These are phyloP conservation scores for Alisma plantagoaquatica DNA, from an alignment of 106 monocot genomes.

Conservation along the genomic window DNA sequence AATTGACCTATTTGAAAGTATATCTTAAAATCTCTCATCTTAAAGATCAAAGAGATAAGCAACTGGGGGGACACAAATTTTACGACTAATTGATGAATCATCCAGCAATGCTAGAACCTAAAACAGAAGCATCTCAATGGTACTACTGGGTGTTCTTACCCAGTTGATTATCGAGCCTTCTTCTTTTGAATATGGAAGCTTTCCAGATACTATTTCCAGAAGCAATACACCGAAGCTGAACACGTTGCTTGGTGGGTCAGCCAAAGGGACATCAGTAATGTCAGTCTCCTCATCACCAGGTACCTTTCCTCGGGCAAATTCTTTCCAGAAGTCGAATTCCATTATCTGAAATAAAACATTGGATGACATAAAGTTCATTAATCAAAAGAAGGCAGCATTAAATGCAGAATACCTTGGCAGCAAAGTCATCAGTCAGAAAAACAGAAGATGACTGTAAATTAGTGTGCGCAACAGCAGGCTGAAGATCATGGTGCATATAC, in stretches of 20 bases:
- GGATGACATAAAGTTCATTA: slow-evolving; percentile 2
- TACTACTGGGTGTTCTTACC: no score
- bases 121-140: no score
- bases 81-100: no score
- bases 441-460: slow-evolving; percentile 36
- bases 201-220: slow-evolving; percentile 81
- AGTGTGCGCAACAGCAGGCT: slow-evolving; percentile 49
- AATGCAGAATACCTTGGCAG: slow-evolving; percentile 52
- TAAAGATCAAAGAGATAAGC: no score
- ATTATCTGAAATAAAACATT: slow-evolving; percentile 38
- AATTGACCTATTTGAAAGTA: no score
- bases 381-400: neutral
- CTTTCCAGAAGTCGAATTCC: slow-evolving; percentile 38
- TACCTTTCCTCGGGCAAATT: slow-evolving; percentile 8
- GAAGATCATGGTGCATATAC: slow-evolving; percentile 70
- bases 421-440: slow-evolving; percentile 69
- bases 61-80: no score
- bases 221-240: slow-evolving; percentile 71
- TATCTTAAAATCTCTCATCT: no score
- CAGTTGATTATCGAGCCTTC: slow-evolving; percentile 38
- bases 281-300: slow-evolving; percentile 19
- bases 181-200: slow-evolving; percentile 33
- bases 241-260: slow-evolving; percentile 44
- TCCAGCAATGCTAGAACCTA: no score
- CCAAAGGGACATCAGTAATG: slow-evolving; percentile 1